Percentiles rank a stretch among this genome's conserved stretches.
phyloP scores from a whole-genome alignment of 2,329 filamentous ascomycete species.

The Aspergillus aculeatinus region DNA sequence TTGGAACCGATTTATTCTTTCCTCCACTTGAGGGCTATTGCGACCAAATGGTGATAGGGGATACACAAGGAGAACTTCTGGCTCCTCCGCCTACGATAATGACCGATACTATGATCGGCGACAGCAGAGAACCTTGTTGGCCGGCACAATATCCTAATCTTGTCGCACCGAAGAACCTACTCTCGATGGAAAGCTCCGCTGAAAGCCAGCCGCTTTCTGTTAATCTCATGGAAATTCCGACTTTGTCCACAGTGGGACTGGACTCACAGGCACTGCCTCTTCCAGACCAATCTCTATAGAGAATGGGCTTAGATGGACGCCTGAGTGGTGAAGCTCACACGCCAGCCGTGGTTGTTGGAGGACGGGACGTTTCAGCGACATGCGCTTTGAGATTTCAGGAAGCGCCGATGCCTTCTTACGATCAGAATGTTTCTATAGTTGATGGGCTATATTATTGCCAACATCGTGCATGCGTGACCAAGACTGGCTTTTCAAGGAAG shows the following conservation, averaged over 20 bases:
- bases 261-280: not conserved
- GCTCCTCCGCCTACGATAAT: constrained; percentile 3
- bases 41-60: not conserved
- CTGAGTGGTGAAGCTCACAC: not conserved
- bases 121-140: constrained; percentile 3
- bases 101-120: constrained; percentile 2
- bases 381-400: constrained; percentile 7
- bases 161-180: not conserved
- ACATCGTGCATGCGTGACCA: not conserved
- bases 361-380: not conserved
- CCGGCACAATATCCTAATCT: constrained; percentile 2
- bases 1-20: not conserved
- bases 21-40: constrained; percentile 1
- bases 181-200: not conserved
- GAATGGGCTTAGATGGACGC: not conserved
- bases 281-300: constrained; percentile 9
- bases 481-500: not conserved
- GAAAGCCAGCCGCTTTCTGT: constrained; percentile 1
- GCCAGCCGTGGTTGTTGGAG: not conserved
- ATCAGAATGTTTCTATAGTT: constrained; percentile 4
- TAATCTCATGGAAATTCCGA: not conserved
- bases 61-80: constrained; percentile 1
- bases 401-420: constrained; percentile 11
- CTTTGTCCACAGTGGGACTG: not conserved
- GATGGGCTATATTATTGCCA: constrained; percentile 6